Percentiles rank a stretch among this genome's conserved stretches.
These are phyloP conservation scores for Fusarium succisae DNA, from an alignment of 2,329 filamentous ascomycete genomes.

Conservation along the genomic window DNA sequence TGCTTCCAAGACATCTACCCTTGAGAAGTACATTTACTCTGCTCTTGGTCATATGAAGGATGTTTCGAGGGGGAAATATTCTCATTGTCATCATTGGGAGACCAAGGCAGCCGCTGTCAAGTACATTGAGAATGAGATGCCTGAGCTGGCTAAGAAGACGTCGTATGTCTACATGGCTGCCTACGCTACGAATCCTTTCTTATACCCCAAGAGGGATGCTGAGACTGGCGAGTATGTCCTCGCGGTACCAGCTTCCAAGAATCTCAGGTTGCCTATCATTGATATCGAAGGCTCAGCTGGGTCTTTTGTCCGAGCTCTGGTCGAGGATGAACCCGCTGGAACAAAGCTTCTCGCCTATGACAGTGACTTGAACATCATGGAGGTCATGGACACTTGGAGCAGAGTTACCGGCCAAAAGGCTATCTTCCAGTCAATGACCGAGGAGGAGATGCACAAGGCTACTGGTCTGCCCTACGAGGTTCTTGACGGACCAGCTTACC, in stretches of 20 bases:
- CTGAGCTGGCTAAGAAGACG: constrained; percentile 53
- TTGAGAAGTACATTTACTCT: constrained; percentile 60
- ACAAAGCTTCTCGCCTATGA: constrained; percentile 58
- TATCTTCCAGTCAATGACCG: constrained; percentile 41
- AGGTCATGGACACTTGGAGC: constrained; percentile 49
- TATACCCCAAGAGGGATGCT: constrained; percentile 39
- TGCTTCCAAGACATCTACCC: constrained; percentile 50
- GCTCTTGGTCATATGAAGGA: constrained; percentile 57
- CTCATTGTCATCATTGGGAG: constrained; percentile 59
- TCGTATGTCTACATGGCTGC: constrained; percentile 39
- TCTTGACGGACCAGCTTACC: constrained; percentile 47
- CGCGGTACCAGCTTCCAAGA: constrained; percentile 41
- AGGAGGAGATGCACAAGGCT: constrained; percentile 47
- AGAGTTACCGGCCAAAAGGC: constrained; percentile 50
- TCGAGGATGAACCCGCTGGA: constrained; percentile 51
- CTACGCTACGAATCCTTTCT: constrained; percentile 37
- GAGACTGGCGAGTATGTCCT: constrained; percentile 45
- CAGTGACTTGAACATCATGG: constrained; percentile 46
- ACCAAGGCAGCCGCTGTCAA: constrained; percentile 59
- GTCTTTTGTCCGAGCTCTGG: constrained; percentile 54
- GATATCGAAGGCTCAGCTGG: constrained; percentile 52
- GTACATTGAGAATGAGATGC: constrained; percentile 54
- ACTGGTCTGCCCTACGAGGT: constrained; percentile 51
- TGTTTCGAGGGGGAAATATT: constrained; percentile 54
- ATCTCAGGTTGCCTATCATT: constrained; percentile 51